Conservation (phyloP, 2,329 filamentous ascomycete species). For the Berkeleyomyces rouxiae region DNA sequence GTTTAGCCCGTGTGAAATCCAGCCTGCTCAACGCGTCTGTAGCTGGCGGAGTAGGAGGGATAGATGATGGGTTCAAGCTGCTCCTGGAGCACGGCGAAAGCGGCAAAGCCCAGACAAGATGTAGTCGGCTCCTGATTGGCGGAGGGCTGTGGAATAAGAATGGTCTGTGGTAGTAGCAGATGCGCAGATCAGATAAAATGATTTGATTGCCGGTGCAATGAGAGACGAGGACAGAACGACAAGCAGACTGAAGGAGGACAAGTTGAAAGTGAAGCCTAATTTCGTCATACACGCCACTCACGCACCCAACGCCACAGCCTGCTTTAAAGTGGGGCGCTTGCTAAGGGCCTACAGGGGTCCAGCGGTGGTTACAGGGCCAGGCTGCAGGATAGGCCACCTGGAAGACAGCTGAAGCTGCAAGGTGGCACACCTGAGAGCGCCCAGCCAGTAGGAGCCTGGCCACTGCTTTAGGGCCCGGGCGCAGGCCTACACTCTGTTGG, state of each 20-base stretch:
- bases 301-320: background rate
- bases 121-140: background rate
- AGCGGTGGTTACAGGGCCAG: too few species aligned
- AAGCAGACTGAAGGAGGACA: too few species aligned
- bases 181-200: background rate
- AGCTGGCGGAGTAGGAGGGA: background rate
- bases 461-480: background rate
- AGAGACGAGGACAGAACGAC: background rate
- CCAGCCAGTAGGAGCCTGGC: background rate
- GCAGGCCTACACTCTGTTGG: too few species aligned
- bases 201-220: background rate
- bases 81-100: background rate
- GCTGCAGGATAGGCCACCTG: background rate
- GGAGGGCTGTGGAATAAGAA: background rate
- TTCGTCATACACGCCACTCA: background rate
- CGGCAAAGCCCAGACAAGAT: background rate
- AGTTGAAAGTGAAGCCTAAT: background rate
- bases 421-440: too few species aligned
- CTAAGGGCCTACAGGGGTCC: too few species aligned
- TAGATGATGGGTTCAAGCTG: background rate
- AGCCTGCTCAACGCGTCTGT: background rate
- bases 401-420: too few species aligned
- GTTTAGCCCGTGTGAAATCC: background rate
- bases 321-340: background rate
- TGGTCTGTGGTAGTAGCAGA: background rate